These are phyloP conservation scores for Fonsecaea pedrosoi DNA, from an alignment of 2,329 filamentous ascomycete genomes.

Conservation along the genomic window DNA sequence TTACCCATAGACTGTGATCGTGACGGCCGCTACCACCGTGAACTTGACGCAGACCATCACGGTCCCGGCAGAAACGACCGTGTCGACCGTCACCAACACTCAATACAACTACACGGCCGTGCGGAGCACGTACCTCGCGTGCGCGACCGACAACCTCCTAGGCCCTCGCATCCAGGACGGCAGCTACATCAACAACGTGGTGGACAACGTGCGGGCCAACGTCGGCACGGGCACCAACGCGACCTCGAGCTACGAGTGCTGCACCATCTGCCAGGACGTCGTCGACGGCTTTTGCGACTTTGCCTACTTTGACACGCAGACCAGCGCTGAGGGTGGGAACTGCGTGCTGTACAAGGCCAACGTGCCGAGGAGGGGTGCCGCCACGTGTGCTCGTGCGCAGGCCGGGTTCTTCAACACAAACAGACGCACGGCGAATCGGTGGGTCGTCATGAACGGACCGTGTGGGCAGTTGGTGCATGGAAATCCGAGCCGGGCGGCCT, in stretches of 20 bases:
- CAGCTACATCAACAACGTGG: conserved; percentile 11
- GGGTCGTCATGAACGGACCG: conserved; percentile 12
- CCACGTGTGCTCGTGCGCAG: not conserved
- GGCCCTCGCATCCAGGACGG: conserved; percentile 6
- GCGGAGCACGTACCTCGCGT: conserved; percentile 9
- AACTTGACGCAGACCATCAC: conserved; percentile 1
- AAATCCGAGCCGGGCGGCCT: not conserved
- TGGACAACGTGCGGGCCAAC: conserved; percentile 7
- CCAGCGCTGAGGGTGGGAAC: not conserved
- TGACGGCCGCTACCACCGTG: not conserved
- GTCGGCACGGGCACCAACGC: conserved; percentile 1
- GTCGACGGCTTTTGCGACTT: conserved; percentile 9
- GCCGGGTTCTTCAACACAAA: conserved; percentile 10
- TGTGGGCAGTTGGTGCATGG: conserved; percentile 14
- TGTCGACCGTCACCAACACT: not conserved
- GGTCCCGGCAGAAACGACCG: not conserved
- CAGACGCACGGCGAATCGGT: not conserved
- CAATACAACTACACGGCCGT: not conserved
- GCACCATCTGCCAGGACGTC: conserved; percentile 10
- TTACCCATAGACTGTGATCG: not conserved
- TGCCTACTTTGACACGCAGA: conserved; percentile 9
- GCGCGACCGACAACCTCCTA: conserved; percentile 14
- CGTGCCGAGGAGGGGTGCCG: not conserved
- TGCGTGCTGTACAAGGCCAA: conserved; percentile 6
- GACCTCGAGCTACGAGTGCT: conserved; percentile 18